Percentiles rank a stretch among this genome's conserved stretches.
Evolutionary conservation across 345 rosid species (phyloP).

Genomic region (Excoecaria agallocha): DNA sequence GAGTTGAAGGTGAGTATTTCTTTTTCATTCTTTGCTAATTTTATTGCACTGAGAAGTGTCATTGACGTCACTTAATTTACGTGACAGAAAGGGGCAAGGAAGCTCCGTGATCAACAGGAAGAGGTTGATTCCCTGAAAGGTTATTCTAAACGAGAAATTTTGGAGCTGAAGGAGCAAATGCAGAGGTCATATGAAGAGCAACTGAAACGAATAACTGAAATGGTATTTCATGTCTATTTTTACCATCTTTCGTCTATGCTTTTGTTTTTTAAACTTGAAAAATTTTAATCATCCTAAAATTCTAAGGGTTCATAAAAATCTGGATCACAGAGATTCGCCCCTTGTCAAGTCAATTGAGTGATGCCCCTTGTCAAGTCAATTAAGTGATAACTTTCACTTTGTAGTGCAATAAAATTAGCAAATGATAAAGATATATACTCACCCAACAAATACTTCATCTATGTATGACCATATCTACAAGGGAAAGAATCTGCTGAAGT

Average conservation of each 20-base stretch:
- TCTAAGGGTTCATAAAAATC: not conserved
- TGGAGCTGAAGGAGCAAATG: conserved; percentile 60
- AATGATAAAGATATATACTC: too few species aligned
- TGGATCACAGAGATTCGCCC: too few species aligned
- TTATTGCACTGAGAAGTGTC: not conserved
- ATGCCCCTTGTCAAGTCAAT: too few species aligned
- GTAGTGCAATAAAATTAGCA: too few species aligned
- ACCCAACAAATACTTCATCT: too few species aligned
- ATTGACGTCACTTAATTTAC: not conserved
- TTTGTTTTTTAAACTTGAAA: not conserved
- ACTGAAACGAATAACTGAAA: conserved; percentile 62
- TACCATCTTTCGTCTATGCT: not conserved
- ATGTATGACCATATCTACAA: too few species aligned
- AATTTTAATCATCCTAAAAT: not conserved
- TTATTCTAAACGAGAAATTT: conserved; percentile 51
- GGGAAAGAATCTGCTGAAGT: too few species aligned
- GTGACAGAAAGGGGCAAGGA: conserved; percentile 61
- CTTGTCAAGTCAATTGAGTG: too few species aligned
- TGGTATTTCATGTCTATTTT: conserved; percentile 35
- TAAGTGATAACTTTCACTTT: too few species aligned
- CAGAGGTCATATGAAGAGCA: conserved; percentile 56
- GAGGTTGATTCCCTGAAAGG: conserved; percentile 60
- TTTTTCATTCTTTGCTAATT: not conserved
- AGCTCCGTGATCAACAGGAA: conserved; percentile 62
- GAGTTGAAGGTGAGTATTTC: conserved; percentile 54